Percentiles rank a stretch among this genome's conserved stretches.
These are phyloP conservation scores for Pichia exigua DNA, from an alignment of 805 yeast species.

Conservation along the genomic window DNA sequence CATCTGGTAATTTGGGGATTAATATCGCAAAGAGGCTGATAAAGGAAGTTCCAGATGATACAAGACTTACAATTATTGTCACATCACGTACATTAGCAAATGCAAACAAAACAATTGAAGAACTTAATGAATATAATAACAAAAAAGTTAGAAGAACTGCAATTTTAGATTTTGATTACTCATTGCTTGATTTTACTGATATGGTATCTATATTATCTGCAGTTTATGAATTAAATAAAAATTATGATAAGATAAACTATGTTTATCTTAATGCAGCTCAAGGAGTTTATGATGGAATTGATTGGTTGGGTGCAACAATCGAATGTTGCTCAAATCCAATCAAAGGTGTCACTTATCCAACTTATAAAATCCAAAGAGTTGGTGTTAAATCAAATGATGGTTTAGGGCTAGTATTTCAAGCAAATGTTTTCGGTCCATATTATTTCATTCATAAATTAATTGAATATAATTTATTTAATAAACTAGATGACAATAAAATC, in stretches of 20 bases:
- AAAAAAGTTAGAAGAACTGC: conserved; percentile 36
- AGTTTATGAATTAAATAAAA: conserved; percentile 55
- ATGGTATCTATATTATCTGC: conserved; percentile 82
- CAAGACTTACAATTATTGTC: conserved; percentile 68
- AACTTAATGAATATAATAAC: conserved; percentile 40
- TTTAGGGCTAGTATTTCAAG: conserved; percentile 84
- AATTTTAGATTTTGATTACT: conserved; percentile 74
- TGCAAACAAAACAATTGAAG: conserved; percentile 64
- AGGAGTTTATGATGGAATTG: conserved; percentile 78
- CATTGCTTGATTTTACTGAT: conserved; percentile 81
- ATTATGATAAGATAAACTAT: conserved; percentile 64
- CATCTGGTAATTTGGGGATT: conserved; percentile 66
- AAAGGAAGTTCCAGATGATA: conserved; percentile 44
- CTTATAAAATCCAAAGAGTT: conserved; percentile 71
- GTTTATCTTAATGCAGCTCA: conserved; percentile 86
- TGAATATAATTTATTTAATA: conserved; percentile 37
- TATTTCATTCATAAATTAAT: conserved; percentile 64
- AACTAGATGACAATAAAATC: conserved; percentile 45
- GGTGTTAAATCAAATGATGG: conserved; percentile 76
- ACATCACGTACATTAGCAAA: conserved; percentile 86
- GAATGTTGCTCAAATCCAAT: conserved; percentile 63
- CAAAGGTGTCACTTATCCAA: conserved; percentile 81
- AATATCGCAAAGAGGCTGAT: conserved; percentile 78
- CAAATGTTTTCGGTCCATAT: conserved; percentile 95
- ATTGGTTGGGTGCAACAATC: conserved; percentile 71